Conservation (phyloP, 2,329 filamentous ascomycete species). For the Phaeosphaeriaceae sp. region DNA sequence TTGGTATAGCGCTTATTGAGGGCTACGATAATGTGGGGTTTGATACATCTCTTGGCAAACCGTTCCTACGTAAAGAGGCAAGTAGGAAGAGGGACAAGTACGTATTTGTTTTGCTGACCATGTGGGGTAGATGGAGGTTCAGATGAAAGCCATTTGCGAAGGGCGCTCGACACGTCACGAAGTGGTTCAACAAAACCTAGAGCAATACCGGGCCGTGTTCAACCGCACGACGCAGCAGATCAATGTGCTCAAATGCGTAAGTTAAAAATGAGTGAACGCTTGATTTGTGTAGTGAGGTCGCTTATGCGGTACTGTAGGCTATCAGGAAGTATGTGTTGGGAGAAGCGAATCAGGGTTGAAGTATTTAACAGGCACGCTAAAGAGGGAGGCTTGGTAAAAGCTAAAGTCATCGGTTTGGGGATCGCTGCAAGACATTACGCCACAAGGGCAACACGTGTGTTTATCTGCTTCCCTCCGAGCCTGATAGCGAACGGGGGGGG, state of each 20-base stretch:
- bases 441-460: constrained; percentile 18
- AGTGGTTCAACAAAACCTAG: constrained; percentile 82
- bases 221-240: constrained; percentile 80
- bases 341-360: constrained; percentile 47
- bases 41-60: constrained; percentile 91
- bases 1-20: constrained; percentile 89
- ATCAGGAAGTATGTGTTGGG: constrained; percentile 49
- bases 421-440: constrained; percentile 12
- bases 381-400: constrained; percentile 1
- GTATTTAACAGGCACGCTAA: constrained; percentile 32
- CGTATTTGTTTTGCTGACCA: constrained; percentile 14
- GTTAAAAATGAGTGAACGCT: constrained; percentile 28
- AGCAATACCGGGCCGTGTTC: constrained; percentile 87
- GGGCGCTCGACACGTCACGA: constrained; percentile 75
- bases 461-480: constrained; percentile 16
- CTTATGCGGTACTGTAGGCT: constrained; percentile 36
- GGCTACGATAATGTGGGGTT: constrained; percentile 95
- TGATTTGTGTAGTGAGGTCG: constrained; percentile 22
- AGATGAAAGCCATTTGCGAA: constrained; percentile 96
- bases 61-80: constrained; percentile 88
- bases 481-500: neutral
- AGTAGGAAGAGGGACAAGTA: constrained; percentile 12
- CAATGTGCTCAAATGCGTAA: constrained; percentile 62
- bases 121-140: constrained; percentile 76
- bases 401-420: constrained; percentile 12